Evolutionary conservation across 2,329 filamentous ascomycete genomes (phyloP).

Genomic region (Fusarium multiceps): DNA sequence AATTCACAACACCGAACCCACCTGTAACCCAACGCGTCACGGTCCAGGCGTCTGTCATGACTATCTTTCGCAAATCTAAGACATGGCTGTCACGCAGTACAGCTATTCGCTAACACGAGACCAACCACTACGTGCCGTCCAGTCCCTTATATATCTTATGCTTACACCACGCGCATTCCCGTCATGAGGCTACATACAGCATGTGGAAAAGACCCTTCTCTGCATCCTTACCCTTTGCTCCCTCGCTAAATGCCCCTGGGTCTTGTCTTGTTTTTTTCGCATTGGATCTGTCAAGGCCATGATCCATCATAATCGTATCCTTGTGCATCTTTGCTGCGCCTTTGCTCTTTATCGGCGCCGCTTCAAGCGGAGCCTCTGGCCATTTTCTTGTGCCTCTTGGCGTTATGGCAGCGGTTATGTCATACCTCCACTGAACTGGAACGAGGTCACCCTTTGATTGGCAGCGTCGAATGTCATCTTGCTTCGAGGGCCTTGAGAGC

Average conservation of each 20-base stretch:
- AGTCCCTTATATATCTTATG: slow-evolving; percentile 24
- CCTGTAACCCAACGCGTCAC: slow-evolving; percentile 30
- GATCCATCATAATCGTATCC: slow-evolving; percentile 39
- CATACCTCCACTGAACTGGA: slow-evolving; percentile 44
- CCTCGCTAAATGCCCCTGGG: neutral
- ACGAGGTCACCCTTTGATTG: slow-evolving; percentile 41
- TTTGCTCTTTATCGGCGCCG: slow-evolving; percentile 35
- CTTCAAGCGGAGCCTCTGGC: slow-evolving; percentile 37
- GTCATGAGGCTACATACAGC: slow-evolving; percentile 34
- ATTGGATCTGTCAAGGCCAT: slow-evolving; percentile 28
- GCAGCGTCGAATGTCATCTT: slow-evolving; percentile 48
- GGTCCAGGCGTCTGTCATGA: slow-evolving; percentile 32
- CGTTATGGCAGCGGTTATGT: slow-evolving; percentile 41
- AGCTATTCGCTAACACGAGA: slow-evolving; percentile 42
- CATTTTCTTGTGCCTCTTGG: slow-evolving; percentile 28
- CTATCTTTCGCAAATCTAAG: slow-evolving; percentile 39
- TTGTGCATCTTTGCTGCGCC: slow-evolving; percentile 37
- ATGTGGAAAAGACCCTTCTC: slow-evolving; percentile 25
- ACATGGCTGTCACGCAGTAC: slow-evolving; percentile 44
- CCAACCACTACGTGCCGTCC: slow-evolving; percentile 34
- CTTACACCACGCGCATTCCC: slow-evolving; percentile 39
- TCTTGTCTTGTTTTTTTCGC: slow-evolving; percentile 3
- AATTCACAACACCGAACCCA: slow-evolving; percentile 29
- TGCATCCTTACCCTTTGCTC: neutral
- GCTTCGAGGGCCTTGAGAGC: slow-evolving; percentile 40